Evolutionary conservation across 176 grass and related monocot species (phyloP).

Genomic region (Saccharum officinarum): DNA sequence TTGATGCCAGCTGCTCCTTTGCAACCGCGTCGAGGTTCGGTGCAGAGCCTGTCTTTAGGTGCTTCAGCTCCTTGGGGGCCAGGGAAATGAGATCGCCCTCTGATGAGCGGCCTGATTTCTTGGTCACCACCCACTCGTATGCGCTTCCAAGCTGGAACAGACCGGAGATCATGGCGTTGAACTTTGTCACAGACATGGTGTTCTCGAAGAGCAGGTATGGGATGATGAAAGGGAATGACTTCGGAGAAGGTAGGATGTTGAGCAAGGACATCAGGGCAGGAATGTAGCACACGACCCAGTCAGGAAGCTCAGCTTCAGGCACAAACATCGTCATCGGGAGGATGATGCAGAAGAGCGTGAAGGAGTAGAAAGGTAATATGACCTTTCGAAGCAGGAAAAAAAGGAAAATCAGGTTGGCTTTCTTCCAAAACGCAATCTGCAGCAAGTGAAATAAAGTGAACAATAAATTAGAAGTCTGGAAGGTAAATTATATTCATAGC

Average conservation of each 20-base stretch:
- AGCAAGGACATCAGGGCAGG: slow-evolving; percentile 82
- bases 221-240: slow-evolving; percentile 94
- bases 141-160: slow-evolving; percentile 93
- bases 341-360: slow-evolving; percentile 98
- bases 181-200: slow-evolving; percentile 99
- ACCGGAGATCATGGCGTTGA: slow-evolving; percentile 97
- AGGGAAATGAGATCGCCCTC: slow-evolving; percentile 82
- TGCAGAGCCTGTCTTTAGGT: slow-evolving; percentile 48
- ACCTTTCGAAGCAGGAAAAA: slow-evolving; percentile 97
- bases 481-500: background rate
- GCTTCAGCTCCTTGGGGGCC: slow-evolving; percentile 46
- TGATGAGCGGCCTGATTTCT: slow-evolving; percentile 88
- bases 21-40: slow-evolving; percentile 56
- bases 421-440: slow-evolving; percentile 95
- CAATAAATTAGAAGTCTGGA: background rate
- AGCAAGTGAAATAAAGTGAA: slow-evolving; percentile 14
- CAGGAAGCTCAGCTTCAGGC: slow-evolving; percentile 91
- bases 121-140: slow-evolving; percentile 97
- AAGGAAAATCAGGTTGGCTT: slow-evolving; percentile 93
- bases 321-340: slow-evolving; percentile 99
- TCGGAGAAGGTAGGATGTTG: slow-evolving; percentile 79
- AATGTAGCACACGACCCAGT: slow-evolving; percentile 96
- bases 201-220: slow-evolving; percentile 98
- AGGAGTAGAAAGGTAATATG: slow-evolving; percentile 97
- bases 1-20: slow-evolving; percentile 36